Base-by-base conservation (phyloP, 345 rosid species). In the Rubroshorea leprosula region DNA sequence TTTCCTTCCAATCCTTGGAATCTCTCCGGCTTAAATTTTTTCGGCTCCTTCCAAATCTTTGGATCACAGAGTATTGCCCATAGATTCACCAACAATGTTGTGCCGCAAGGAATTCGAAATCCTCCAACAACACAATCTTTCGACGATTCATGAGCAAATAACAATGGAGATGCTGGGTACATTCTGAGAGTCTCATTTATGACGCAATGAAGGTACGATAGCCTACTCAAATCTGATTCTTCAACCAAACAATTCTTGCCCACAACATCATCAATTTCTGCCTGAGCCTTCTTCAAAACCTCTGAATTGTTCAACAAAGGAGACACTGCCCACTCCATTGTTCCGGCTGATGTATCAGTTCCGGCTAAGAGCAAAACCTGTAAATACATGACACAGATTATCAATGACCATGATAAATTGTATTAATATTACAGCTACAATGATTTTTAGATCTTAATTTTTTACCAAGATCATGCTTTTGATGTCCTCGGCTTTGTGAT, bases 21-120 rank as follows among this genome's bases (percentile, higher is more conserved):
- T 54, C 90, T 78, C 58, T 78, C 86, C 0, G 90, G 95, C 57
- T 57, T 69, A 64, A 84, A 82, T 19, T 59, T 24, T 9, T 18
- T 10, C 0, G 79, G 66, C 0, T 76, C 77, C 19, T 15, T 62
- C 78, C 82, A 79, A 23, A 68, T 22, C n/a, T 57, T 68, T 0
- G 80, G 78, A 48, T 76, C 75, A 2, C 62, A 72, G 22, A 78
- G 87, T 43, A 76, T 72, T 17, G 62, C 68, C 76, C 75, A 79
- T 1, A 66, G 4, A 39, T 82, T 82, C 1, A 74, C 71, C 46
- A 76, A n/a, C 45, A 76, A 51, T 53, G 55, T 82, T 0, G 82
- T 82, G 18, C 74, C 73, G 6, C 62, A 15, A 0, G 84, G 87
- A 8, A 82, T 25, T 0, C 38, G 55, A 46, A 51, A 82, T 0